Percentiles rank a stretch among this genome's conserved stretches.
phyloP scores from a whole-genome alignment of 2,329 filamentous ascomycete species.

The Pseudogymnoascus sp. region DNA sequence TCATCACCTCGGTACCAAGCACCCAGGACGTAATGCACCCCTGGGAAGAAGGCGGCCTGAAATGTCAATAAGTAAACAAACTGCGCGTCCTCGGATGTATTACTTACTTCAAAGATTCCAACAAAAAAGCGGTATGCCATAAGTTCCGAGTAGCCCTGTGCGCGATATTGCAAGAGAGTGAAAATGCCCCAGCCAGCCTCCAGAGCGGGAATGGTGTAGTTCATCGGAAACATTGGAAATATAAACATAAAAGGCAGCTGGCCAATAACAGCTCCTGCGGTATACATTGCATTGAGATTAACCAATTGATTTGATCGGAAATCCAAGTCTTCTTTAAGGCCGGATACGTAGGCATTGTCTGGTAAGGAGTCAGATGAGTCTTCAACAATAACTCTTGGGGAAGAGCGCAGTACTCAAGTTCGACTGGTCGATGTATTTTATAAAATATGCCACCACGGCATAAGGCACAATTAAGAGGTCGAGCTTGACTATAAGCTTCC shows the following conservation, averaged over 20 bases:
- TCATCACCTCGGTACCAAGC: conserved; percentile 32
- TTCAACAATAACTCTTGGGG: not conserved
- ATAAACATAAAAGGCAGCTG: conserved; percentile 32
- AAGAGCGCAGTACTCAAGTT: conserved; percentile 18
- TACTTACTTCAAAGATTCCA: conserved; percentile 42
- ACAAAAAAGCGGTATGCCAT: conserved; percentile 48
- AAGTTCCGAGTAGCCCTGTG: conserved; percentile 41
- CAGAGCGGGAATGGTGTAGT: conserved; percentile 43
- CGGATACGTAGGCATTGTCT: conserved; percentile 34
- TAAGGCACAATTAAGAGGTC: conserved; percentile 50
- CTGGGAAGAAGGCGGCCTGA: conserved; percentile 31
- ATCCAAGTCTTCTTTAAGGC: conserved; percentile 32
- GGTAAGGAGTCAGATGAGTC: conserved; percentile 19
- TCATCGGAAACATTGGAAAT: conserved; percentile 35
- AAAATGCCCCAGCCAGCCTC: conserved; percentile 50
- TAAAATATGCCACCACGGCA: conserved; percentile 48
- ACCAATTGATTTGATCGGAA: conserved; percentile 34
- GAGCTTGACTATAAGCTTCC: conserved; percentile 46
- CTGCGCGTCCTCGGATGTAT: not conserved
- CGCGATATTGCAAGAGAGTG: conserved; percentile 48
- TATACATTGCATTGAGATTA: conserved; percentile 36
- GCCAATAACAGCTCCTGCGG: conserved; percentile 49
- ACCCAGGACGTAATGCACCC: conserved; percentile 31
- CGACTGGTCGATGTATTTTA: conserved; percentile 27
- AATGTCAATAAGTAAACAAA: not conserved